phyloP scores from a whole-genome alignment of 495 filamentous ascomycete species.

The Aspergillus incahuasiensis region DNA sequence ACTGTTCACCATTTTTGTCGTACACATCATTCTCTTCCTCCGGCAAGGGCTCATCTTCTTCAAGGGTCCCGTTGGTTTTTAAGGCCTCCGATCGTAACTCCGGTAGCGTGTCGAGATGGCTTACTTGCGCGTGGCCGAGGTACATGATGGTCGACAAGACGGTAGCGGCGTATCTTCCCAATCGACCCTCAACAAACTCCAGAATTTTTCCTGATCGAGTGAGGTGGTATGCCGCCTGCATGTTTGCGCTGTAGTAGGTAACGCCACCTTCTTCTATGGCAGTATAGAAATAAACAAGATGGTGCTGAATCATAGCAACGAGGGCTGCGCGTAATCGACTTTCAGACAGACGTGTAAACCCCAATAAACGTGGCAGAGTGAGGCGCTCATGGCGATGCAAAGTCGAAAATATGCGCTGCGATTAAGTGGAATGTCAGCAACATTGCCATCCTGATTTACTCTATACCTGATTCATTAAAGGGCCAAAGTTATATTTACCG shows the following conservation, averaged over 20 bases:
- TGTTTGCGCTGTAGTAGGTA: slow-evolving; percentile 77
- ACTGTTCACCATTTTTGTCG: slow-evolving; percentile 23
- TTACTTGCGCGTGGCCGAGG: slow-evolving; percentile 70
- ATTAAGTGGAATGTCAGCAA: slow-evolving; percentile 6
- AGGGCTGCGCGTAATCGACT: slow-evolving; percentile 73
- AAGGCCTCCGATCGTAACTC: slow-evolving; percentile 23
- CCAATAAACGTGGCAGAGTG: slow-evolving; percentile 58
- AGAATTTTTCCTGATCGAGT: slow-evolving; percentile 79
- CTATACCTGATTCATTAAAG: not conserved
- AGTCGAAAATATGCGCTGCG: slow-evolving; percentile 70
- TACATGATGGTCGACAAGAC: slow-evolving; percentile 70
- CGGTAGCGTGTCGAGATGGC: slow-evolving; percentile 54
- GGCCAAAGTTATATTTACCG: slow-evolving; percentile 55
- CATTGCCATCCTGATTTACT: not conserved
- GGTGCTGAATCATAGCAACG: slow-evolving; percentile 79
- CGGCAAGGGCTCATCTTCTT: slow-evolving; percentile 24
- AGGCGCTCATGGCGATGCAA: slow-evolving; percentile 75
- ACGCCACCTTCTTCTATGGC: slow-evolving; percentile 53
- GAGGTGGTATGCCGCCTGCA: slow-evolving; percentile 69
- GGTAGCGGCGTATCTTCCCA: slow-evolving; percentile 63
- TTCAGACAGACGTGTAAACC: slow-evolving; percentile 60
- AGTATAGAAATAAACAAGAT: slow-evolving; percentile 72
- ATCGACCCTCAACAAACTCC: slow-evolving; percentile 62
- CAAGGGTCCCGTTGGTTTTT: slow-evolving; percentile 31
- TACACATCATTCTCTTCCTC: slow-evolving; percentile 15